Base-by-base conservation (phyloP, 2,329 filamentous ascomycete genomes). In the Plectosphaerella plurivora region DNA sequence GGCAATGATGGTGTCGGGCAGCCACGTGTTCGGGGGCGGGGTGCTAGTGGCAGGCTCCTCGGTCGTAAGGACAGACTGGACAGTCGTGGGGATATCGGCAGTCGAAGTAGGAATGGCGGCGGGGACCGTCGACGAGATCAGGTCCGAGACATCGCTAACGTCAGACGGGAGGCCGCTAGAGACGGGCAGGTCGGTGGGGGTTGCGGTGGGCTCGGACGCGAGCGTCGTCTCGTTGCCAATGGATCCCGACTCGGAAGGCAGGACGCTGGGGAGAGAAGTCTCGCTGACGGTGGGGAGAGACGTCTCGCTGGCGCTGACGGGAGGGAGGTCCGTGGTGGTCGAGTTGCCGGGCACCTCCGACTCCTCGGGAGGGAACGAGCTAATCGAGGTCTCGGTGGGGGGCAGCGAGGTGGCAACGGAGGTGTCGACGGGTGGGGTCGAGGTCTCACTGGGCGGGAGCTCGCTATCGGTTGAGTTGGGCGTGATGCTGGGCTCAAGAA, bases 1-100 rank as follows among this genome's bases (percentile, higher is more conserved):
- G 42, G 82, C 75, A 14, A 86, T 70, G 49, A 89, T 83, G 18
- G 82, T 85, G 1, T 83, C 79, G 0, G 83, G 82, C 22, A 87
- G 67, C 71, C 76, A 78, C 44, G 72, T 69, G 20, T 72, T 66
- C 1, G 74, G 69, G 52, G 72, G 68, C 2, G 69, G 70, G 50
- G 75, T 69, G 2, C 75, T 74, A 47, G 70, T 72, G 24, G 71
- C 75, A 8, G 71, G 63, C 28, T 68, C 60, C 56, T 75, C 64
- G 61, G 69, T 75, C 4, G 74, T 77, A 25, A 70, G 24, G 52
- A 50, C 28, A 47, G 52, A 24, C 37, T 33, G 4, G 24, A 54
- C 46, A 15, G 55, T 50, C 10, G 52, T 54, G 15, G 56, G 51
- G 35, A 52, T 47, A 10, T 54, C 55, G 15, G 57, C 52, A 9